A percentile compares a stretch with the other conserved stretches of the same genome.
phyloP scores from a whole-genome alignment of 2,329 filamentous ascomycete species.

The Pestalotiopsis fici region DNA sequence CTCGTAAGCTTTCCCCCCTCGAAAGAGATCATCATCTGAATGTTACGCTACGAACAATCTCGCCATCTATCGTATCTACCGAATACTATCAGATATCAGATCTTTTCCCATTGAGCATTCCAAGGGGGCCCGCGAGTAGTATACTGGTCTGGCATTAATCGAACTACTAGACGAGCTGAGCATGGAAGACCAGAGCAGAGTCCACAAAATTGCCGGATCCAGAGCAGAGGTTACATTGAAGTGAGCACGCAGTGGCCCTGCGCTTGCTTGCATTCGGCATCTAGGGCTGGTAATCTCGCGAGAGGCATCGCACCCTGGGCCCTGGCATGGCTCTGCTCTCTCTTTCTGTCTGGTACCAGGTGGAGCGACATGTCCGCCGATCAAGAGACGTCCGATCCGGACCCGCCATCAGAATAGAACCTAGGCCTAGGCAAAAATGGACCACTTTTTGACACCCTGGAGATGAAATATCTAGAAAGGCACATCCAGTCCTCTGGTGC shows the following conservation, averaged over 20 bases:
- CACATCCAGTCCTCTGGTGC: neutral
- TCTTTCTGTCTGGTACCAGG: neutral
- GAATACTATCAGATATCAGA: neutral
- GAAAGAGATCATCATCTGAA: neutral
- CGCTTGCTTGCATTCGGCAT: neutral
- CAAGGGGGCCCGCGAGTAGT: no score
- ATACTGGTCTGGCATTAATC: neutral
- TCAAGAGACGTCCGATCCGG: conserved; percentile 1
- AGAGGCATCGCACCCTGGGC: neutral
- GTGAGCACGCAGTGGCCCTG: neutral
- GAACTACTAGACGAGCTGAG: conserved; percentile 1
- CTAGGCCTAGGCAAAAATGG: neutral
- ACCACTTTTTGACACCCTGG: neutral
- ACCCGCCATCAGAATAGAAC: neutral
- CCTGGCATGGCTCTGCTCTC: neutral
- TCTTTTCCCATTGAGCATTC: neutral
- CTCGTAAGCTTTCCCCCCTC: neutral
- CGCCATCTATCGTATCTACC: neutral
- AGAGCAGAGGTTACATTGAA: neutral
- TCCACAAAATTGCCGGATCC: neutral
- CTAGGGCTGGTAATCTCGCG: neutral
- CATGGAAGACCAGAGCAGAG: neutral
- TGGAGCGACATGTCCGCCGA: neutral
- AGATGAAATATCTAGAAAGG: neutral
- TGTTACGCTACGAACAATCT: neutral